phyloP scores from a whole-genome alignment of 164 flowering plant species.

The Cinnamomum micranthum region DNA sequence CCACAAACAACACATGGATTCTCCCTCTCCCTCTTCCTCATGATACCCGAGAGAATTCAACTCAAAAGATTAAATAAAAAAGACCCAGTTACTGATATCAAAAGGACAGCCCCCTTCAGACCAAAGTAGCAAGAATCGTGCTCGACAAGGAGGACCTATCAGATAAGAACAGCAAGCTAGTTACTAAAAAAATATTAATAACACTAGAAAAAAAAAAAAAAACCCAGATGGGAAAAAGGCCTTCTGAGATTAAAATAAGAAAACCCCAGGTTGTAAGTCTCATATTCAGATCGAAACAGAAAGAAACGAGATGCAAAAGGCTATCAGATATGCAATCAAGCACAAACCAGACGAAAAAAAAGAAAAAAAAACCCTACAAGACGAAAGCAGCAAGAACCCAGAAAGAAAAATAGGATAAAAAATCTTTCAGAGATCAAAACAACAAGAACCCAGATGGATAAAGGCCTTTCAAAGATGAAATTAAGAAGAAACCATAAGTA shows the following conservation, averaged over 20 bases:
- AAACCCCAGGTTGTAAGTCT: conserved; percentile 4
- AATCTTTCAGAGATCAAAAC: not conserved
- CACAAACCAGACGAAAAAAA: not conserved
- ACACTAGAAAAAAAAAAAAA: not conserved
- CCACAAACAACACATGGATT: conserved; percentile 96
- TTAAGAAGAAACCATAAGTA: not conserved
- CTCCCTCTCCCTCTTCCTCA: conserved; percentile 98
- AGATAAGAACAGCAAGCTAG: not conserved
- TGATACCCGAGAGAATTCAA: conserved; percentile 8
- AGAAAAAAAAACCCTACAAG: no score
- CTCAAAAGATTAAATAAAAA: not conserved
- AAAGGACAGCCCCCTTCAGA: not conserved
- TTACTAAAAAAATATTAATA: not conserved
- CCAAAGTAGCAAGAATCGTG: not conserved
- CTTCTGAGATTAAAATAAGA: not conserved
- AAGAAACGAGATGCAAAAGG: not conserved
- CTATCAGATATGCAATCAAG: not conserved
- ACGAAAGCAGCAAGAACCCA: not conserved
- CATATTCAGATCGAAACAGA: not conserved
- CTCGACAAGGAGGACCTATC: not conserved
- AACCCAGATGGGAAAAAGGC: not conserved
- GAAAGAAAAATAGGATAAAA: not conserved
- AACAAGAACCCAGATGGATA: not conserved
- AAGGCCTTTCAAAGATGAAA: not conserved
- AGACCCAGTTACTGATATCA: not conserved